phyloP scores from a whole-genome alignment of 805 yeast genomes.

The Myxozyma monticola region DNA sequence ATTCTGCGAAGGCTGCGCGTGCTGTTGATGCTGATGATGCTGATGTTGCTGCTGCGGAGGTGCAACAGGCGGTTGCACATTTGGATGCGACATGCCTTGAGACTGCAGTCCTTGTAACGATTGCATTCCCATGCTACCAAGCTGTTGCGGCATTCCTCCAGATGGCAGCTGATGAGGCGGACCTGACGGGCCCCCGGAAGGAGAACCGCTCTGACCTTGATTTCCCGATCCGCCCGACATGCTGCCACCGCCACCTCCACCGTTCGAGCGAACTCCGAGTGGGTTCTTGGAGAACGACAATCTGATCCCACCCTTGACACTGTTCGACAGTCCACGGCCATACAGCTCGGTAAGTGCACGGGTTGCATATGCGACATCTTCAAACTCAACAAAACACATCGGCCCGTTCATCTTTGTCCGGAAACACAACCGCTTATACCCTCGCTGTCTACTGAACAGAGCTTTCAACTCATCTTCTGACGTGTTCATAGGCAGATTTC shows the following conservation, averaged over 20 bases:
- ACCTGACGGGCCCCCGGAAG: background rate
- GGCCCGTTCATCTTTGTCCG: constrained; percentile 88
- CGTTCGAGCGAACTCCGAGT: constrained; percentile 84
- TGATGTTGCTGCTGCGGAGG: constrained; percentile 7
- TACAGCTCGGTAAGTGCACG: constrained; percentile 90
- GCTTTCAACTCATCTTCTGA: constrained; percentile 89
- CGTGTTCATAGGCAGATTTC: constrained; percentile 96
- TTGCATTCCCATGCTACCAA: background rate
- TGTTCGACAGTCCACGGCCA: constrained; percentile 86
- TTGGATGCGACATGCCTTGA: no score
- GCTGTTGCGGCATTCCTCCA: background rate
- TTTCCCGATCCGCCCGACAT: constrained; percentile 25
- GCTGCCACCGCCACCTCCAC: constrained; percentile 40
- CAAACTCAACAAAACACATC: constrained; percentile 99
- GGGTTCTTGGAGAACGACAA: constrained; percentile 95
- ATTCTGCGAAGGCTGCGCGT: constrained; percentile 6
- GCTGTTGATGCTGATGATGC: background rate
- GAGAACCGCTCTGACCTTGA: constrained; percentile 5
- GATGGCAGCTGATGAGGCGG: background rate
- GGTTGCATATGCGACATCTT: constrained; percentile 91
- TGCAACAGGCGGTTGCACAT: background rate
- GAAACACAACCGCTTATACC: constrained; percentile 89
- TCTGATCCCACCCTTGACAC: constrained; percentile 91
- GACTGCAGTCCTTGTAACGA: constrained; percentile 1
- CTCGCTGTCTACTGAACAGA: constrained; percentile 82